A percentile compares a stretch with the other conserved stretches of the same genome.
phyloP scores from a whole-genome alignment of 768 basidiomycete species.

The Mycena olivaceomarginata region DNA sequence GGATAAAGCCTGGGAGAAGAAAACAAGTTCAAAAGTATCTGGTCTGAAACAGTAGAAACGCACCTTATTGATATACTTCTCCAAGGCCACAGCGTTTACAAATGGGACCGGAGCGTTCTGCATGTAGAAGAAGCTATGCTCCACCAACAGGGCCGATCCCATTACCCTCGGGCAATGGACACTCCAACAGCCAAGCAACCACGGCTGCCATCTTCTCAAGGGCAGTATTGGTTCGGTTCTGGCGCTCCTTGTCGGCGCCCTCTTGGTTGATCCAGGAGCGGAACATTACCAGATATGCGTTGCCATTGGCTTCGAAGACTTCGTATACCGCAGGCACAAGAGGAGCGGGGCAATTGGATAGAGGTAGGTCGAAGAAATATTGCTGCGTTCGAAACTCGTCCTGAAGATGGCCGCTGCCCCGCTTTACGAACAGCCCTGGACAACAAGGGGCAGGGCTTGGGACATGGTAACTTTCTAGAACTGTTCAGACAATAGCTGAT shows the following conservation, averaged over 20 bases:
- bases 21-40: neutral
- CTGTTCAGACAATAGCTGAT: no score
- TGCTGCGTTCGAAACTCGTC: neutral
- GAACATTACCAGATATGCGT: neutral
- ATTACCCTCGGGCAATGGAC: neutral
- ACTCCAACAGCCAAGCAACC: neutral
- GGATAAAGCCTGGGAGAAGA: neutral
- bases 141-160: neutral
- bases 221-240: neutral
- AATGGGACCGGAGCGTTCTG: neutral
- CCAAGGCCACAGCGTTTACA: neutral
- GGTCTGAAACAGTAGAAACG: neutral
- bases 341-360: neutral
- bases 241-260: neutral
- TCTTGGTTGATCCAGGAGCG: neutral
- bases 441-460: no score
- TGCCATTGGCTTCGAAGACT: neutral
- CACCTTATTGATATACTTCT: neutral
- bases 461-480: no score
- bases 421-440: neutral
- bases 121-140: neutral
- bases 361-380: neutral
- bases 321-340: neutral
- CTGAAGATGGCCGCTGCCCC: neutral
- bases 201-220: neutral